Conservation (phyloP, 805 yeast genomes). For the Cyberlindnera lachancei region DNA sequence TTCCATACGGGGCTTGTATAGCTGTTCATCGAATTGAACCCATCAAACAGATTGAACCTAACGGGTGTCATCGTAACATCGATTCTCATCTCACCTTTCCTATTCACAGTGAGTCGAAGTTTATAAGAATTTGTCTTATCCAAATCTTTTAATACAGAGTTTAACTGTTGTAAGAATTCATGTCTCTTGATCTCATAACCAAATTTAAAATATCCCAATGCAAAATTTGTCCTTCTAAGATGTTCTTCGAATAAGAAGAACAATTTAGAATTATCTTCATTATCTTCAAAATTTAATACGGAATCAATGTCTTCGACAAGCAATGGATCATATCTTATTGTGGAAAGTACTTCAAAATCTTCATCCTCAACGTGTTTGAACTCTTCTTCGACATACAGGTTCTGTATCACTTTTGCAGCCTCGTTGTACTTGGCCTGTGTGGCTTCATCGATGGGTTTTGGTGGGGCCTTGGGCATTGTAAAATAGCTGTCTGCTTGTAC, state of each 20-base stretch:
- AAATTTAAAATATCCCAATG: slow-evolving; percentile 49
- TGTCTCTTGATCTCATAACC: slow-evolving; percentile 34
- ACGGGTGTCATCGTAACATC: slow-evolving; percentile 28
- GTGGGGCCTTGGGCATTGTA: too few species aligned
- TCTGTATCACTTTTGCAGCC: slow-evolving; percentile 2
- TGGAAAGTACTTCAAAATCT: slow-evolving; percentile 54
- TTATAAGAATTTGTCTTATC: slow-evolving; percentile 33
- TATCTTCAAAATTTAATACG: slow-evolving; percentile 8
- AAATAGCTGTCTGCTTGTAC: too few species aligned
- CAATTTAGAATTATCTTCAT: slow-evolving; percentile 10
- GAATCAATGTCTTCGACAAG: slow-evolving; percentile 23
- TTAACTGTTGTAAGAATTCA: slow-evolving; percentile 34
- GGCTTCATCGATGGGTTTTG: slow-evolving; percentile 4
- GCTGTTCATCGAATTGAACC: slow-evolving; percentile 21
- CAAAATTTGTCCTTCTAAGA: slow-evolving; percentile 45
- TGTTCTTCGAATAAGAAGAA: slow-evolving; percentile 66
- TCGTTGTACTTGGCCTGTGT: slow-evolving; percentile 6
- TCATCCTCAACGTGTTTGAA: slow-evolving; percentile 9
- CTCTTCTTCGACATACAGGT: slow-evolving; percentile 6
- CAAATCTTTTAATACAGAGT: slow-evolving; percentile 26
- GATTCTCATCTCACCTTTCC: slow-evolving; percentile 28
- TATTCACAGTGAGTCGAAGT: slow-evolving; percentile 38
- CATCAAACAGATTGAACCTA: slow-evolving; percentile 25
- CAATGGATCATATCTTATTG: slow-evolving; percentile 70
- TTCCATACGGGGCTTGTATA: slow-evolving; percentile 37